phyloP scores from a whole-genome alignment of 169 alveolate genomes.

The Cryptosporidium ryanae region DNA sequence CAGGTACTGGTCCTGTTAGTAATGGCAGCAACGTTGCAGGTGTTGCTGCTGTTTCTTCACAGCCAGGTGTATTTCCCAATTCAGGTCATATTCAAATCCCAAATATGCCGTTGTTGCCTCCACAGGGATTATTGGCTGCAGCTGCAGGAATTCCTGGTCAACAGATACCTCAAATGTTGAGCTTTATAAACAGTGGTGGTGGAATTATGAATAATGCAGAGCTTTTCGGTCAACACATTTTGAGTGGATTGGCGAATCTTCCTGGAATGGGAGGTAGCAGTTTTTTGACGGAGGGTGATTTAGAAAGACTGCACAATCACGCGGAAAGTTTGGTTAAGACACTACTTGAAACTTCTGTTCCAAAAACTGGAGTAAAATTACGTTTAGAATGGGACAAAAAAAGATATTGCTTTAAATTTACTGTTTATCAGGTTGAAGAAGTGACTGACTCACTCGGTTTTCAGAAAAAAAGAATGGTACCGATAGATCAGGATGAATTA shows the following conservation, averaged over 20 bases:
- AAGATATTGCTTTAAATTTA: constrained; percentile 71
- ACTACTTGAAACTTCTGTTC: constrained; percentile 69
- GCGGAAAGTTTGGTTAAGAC: constrained; percentile 73
- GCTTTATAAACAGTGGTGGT: constrained; percentile 25
- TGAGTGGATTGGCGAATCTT: not conserved
- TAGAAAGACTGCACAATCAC: constrained; percentile 60
- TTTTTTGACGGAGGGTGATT: constrained; percentile 37
- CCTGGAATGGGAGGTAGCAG: constrained; percentile 2
- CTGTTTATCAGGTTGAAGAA: constrained; percentile 66
- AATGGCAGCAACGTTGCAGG: not conserved
- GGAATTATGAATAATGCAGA: constrained; percentile 1
- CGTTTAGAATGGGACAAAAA: constrained; percentile 74
- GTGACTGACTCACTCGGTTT: constrained; percentile 64
- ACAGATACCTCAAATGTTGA: constrained; percentile 16
- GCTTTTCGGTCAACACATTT: not conserved
- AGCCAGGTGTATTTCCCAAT: constrained; percentile 13
- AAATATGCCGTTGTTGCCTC: constrained; percentile 9
- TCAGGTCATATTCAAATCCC: constrained; percentile 20
- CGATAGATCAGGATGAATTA: constrained; percentile 69
- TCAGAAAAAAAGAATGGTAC: constrained; percentile 62
- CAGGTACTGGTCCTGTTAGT: no score
- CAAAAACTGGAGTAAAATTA: constrained; percentile 48
- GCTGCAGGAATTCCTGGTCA: constrained; percentile 1
- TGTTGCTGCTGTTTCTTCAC: constrained; percentile 24
- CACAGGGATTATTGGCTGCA: constrained; percentile 7